Evolutionary conservation across 2,329 filamentous ascomycete genomes (phyloP), one percentile per base, ranked within the genome.

Genomic region (Botrytis aclada): DNA sequence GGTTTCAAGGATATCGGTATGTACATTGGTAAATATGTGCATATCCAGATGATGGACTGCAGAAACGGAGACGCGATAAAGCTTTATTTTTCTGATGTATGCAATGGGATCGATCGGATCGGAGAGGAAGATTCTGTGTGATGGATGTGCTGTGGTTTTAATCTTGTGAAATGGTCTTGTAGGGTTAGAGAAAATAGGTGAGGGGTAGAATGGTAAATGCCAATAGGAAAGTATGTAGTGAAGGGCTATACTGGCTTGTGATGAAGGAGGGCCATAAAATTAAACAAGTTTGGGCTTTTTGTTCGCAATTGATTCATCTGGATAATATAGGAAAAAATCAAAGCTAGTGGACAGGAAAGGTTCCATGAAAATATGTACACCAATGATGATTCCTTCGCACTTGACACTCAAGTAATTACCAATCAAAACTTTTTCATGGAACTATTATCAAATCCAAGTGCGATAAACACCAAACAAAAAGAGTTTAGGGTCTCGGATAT

Each of bases 81-180:
- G 16, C 47, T 25, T n/a, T 54, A 32, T 20, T 32, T 66, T 66
- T 66, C 25, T 67, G 39, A 58, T 67, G 37, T 72, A 43, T 72
- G 62, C 58, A 34, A 60, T 72, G 37, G 51, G 37, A 72, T 72
- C 51, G 70, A 72, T 67, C 70, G 70, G 70, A 72, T 72, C 70
- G 62, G 62, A 66, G 51, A 29, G 12, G 56, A 67, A 67, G 70
- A 67, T 72, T 67, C 47, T 47, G 70, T 72, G n/a, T 25, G 32
- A 54, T 39, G 41, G 51, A 47, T 67, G 62, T 45, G 63, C 54
- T 71, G 62, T 60, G 45, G 18, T 32, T 54, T 72, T 20, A 14
- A 61, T 43, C 39, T 29, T 51, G 62, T 67, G 62, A 29, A 25
- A n/a, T 45, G 41, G 47, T 56, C 65, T 22, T 25, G 34, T 67